Base-by-base conservation (phyloP, 116 monocot species). In the Zostera marina region DNA sequence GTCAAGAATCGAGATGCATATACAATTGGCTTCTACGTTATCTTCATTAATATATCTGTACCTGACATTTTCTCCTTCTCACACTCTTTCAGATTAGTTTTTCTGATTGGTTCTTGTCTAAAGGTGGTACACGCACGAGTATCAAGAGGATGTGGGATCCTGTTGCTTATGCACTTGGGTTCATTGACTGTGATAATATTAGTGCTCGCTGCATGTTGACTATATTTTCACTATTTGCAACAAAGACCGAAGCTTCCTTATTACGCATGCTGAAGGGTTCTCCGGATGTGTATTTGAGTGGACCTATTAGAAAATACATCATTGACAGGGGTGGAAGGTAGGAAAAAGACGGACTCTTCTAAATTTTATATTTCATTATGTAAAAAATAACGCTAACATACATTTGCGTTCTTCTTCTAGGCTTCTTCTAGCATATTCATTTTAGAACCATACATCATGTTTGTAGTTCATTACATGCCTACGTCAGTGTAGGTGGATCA, bases 181-280 rank as follows among this genome's bases (percentile, higher is more conserved):
- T 98, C 67, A 89, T 98, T 45, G 81, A 98, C 61, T 89, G 96
- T 74, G 90, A 98, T 69, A 98, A 89, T 63, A 98, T 98, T 19
- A 89, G 96, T 71, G 96, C 96, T 9, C 82, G 96, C 3, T 98
- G 96, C 61, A 98, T 98, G 96, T 85, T 98, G 61, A 96, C 96
- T 15, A 98, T 98, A 62, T 98, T 98, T 67, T 52, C 83, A 25
- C 64, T 98, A 43, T 98, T 98, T 73, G 90, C 96, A 56, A 98
- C 96, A 1, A 98, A 98, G 74, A 98, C 96, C 0, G 96, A 98
- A 65, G 90, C 96, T 66, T 98, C 96, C 65, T 74, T 98, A 12
- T 73, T 98, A 54, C 79, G 96, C 15, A 98, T 98, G 96, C 57
- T 98, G 55, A 98, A 98, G 69, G 96, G 96, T 63, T 98, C 96